Evolutionary conservation across 768 basidiomycete species (phyloP).

Genomic region (Calvatia gigantea): DNA sequence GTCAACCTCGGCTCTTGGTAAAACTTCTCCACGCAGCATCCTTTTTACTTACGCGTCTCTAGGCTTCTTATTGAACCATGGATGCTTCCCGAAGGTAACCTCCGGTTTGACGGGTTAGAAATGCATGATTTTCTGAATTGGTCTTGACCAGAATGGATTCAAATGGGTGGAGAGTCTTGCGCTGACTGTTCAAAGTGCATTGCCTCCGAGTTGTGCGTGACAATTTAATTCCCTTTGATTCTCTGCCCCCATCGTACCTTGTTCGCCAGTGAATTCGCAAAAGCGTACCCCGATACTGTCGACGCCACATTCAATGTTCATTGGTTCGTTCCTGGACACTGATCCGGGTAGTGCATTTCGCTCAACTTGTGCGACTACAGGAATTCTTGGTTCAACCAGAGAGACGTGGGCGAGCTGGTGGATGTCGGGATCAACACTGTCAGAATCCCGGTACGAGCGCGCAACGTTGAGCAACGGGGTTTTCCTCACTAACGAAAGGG

Average conservation of each 20-base stretch:
- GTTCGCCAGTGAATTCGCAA: conserved; percentile 49
- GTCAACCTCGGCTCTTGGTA: conserved; percentile 71
- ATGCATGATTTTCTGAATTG: not conserved
- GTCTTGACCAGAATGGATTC: conserved; percentile 52
- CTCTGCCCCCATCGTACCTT: not conserved
- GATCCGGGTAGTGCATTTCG: not conserved
- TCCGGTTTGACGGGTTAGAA: not conserved
- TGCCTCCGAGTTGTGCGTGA: conserved; percentile 58
- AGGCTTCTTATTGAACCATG: conserved; percentile 80
- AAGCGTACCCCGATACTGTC: conserved; percentile 55
- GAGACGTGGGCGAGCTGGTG: conserved; percentile 53
- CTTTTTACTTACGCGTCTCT: conserved; percentile 11
- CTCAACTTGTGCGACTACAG: conserved; percentile 24
- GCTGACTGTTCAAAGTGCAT: conserved; percentile 61
- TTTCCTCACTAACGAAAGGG: not conserved
- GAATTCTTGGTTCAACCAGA: conserved; percentile 69
- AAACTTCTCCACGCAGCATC: conserved; percentile 8
- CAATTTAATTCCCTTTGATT: not conserved
- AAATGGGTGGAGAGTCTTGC: conserved; percentile 71
- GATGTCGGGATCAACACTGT: conserved; percentile 68
- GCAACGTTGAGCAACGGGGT: not conserved
- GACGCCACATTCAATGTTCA: conserved; percentile 59
- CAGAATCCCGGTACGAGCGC: conserved; percentile 60
- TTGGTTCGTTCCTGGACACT: conserved; percentile 38
- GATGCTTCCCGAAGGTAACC: conserved; percentile 70